Percentiles rank a stretch among this genome's conserved stretches.
Evolutionary conservation across 2,329 filamentous ascomycete species (phyloP).

Genomic region (Colletotrichum tabaci): DNA sequence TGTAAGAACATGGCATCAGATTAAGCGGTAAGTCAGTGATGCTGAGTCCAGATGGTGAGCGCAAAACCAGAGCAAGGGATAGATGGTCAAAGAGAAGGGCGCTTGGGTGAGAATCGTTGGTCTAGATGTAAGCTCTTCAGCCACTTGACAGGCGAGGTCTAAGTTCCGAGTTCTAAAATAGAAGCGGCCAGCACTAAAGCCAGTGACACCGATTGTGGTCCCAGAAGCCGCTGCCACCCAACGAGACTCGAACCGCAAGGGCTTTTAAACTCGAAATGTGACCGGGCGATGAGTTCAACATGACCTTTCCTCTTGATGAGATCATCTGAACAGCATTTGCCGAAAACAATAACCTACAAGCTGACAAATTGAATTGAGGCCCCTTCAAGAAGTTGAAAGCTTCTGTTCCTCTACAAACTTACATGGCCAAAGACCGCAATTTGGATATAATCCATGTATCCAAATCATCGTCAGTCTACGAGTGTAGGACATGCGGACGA

Average conservation of each 20-base stretch:
- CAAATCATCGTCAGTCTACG: background rate
- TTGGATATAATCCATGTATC: background rate
- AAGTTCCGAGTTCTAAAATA: background rate
- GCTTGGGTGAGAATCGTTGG: background rate
- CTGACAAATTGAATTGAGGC: slow-evolving; percentile 9
- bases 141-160: background rate
- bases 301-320: background rate
- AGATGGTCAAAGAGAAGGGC: background rate
- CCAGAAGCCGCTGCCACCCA: slow-evolving; percentile 6
- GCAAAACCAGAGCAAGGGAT: background rate
- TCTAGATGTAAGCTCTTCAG: background rate
- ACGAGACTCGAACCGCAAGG: slow-evolving; percentile 3
- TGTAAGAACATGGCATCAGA: background rate
- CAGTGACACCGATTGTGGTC: background rate
- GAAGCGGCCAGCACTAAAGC: background rate
- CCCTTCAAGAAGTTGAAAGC: too few relatives aligned
- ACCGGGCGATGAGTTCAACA: slow-evolving; percentile 3
- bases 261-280: slow-evolving; percentile 13
- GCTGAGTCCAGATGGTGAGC: slow-evolving; percentile 13
- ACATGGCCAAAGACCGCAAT: too few relatives aligned
- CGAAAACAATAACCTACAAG: background rate
- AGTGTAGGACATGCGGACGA: background rate
- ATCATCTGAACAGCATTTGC: slow-evolving; percentile 24
- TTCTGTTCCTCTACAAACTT: background rate
- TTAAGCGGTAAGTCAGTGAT: background rate